A percentile compares a stretch with the other conserved stretches of the same genome.
phyloP scores from a whole-genome alignment of 2,329 filamentous ascomycete species.

The Diaporthe sp. region DNA sequence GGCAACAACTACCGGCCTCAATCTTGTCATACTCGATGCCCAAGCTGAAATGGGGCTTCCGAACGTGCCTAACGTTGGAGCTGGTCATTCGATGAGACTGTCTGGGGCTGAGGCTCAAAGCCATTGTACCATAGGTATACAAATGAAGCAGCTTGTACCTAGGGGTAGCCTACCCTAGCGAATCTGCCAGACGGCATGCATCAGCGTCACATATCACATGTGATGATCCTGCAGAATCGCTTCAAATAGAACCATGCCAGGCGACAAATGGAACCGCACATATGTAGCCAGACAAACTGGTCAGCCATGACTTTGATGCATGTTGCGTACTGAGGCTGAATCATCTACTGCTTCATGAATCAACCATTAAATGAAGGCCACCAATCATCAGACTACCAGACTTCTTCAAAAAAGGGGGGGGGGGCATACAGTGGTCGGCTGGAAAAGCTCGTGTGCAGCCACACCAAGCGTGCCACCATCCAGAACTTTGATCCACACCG shows the following conservation, averaged over 20 bases:
- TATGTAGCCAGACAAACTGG: not conserved
- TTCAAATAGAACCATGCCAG: not conserved
- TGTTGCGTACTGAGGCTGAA: not conserved
- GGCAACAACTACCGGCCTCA: not conserved
- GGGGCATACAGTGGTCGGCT: not conserved
- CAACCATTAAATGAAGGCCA: not conserved
- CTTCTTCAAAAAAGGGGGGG: not conserved
- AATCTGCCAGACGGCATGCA: not conserved
- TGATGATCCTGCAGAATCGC: not conserved
- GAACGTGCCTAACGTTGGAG: not conserved
- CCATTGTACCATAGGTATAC: not conserved
- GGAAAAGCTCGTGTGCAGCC: not conserved
- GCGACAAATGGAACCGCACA: not conserved
- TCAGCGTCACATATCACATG: not conserved
- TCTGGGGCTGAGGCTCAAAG: not conserved
- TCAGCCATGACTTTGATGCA: not conserved
- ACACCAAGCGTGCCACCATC: not conserved
- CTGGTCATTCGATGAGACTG: not conserved
- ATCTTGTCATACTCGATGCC: not conserved
- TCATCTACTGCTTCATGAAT: not conserved
- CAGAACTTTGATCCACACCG: not conserved
- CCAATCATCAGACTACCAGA: not conserved
- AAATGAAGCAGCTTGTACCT: not conserved
- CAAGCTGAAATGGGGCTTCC: not conserved
- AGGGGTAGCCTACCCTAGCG: not conserved